These are phyloP conservation scores for Globisporangium splendens DNA, from an alignment of 352 stramenopile species.

Conservation along the genomic window DNA sequence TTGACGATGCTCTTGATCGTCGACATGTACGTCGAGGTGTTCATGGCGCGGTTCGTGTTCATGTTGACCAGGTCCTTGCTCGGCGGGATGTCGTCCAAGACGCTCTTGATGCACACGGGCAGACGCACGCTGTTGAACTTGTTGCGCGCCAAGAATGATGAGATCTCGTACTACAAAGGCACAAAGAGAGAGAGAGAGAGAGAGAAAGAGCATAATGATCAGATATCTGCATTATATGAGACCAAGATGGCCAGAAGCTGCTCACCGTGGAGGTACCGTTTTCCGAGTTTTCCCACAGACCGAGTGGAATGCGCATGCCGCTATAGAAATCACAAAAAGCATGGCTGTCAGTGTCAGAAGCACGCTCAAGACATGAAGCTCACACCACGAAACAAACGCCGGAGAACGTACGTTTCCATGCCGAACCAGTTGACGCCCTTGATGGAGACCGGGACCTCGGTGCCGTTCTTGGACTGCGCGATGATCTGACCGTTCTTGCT, in stretches of 20 bases:
- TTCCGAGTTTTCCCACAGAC: constrained; percentile 66
- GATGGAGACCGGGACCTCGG: constrained; percentile 43
- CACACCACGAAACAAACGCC: neutral
- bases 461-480: constrained; percentile 35
- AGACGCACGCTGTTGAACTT: constrained; percentile 74
- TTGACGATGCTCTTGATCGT: constrained; percentile 55
- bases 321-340: constrained; percentile 1
- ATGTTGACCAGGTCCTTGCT: constrained; percentile 54
- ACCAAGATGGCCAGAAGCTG: neutral
- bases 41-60: constrained; percentile 66
- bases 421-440: constrained; percentile 79
- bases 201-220: neutral
- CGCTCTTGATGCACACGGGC: constrained; percentile 50
- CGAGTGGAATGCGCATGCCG: constrained; percentile 51
- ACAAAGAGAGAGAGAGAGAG: no score
- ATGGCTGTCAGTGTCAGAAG: no score
- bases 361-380: neutral
- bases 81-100: constrained; percentile 38
- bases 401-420: constrained; percentile 52
- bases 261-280: constrained; percentile 54
- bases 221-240: neutral
- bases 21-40: constrained; percentile 65
- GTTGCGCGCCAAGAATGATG: constrained; percentile 57
- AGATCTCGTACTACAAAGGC: constrained; percentile 46
- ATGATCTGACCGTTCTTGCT: constrained; percentile 25